These are phyloP conservation scores for Cryptosporidium xiaoi DNA, from an alignment of 169 alveolate species.

Conservation along the genomic window DNA sequence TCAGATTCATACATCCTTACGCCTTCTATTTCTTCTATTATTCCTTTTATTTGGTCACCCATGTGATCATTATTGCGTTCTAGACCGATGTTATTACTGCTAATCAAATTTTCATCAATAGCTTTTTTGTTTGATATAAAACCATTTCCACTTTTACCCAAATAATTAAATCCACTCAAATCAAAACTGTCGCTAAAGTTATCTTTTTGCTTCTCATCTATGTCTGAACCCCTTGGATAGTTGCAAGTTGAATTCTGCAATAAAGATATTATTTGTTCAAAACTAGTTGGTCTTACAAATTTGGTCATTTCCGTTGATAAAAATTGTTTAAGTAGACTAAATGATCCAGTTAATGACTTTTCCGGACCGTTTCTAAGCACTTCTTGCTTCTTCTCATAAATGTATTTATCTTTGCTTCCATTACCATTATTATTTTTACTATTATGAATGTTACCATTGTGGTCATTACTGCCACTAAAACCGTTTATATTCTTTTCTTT, in stretches of 20 bases:
- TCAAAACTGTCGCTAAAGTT: neutral
- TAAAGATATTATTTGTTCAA: conserved; percentile 2
- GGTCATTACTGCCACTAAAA: no score
- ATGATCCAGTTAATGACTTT: conserved; percentile 12
- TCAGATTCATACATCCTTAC: neutral
- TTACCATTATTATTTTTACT: neutral
- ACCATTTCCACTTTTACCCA: neutral
- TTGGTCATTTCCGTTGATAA: conserved; percentile 51
- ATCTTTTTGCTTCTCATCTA: neutral
- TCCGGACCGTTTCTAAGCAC: neutral
- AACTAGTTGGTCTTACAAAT: conserved; percentile 37
- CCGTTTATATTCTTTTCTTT: no score
- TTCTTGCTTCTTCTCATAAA: neutral
- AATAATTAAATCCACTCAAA: neutral
- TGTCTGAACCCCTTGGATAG: conserved; percentile 12
- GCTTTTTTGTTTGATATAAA: neutral
- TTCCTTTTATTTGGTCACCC: conserved; percentile 20
- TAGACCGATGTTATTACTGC: neutral
- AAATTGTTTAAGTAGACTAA: conserved; percentile 19
- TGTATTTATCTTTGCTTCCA: neutral
- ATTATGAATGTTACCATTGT: no score
- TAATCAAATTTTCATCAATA: neutral
- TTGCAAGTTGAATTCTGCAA: conserved; percentile 58
- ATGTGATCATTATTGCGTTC: neutral
- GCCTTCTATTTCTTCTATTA: conserved; percentile 19